These are phyloP conservation scores for Corchorus olitorius DNA, from an alignment of 345 rosid genomes.

Conservation along the genomic window DNA sequence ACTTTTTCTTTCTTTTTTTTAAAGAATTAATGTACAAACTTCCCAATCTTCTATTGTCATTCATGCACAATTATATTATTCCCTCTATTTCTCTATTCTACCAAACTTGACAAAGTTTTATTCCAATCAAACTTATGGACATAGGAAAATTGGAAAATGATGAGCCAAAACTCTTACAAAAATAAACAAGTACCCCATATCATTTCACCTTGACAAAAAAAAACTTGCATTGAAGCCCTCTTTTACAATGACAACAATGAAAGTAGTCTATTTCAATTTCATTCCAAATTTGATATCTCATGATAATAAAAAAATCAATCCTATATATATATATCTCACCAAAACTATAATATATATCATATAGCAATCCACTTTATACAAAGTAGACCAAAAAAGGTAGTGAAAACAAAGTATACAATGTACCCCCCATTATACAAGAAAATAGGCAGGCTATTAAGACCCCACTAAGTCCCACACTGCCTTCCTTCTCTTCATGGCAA, in stretches of 20 bases:
- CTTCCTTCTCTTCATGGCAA: conserved; percentile 64
- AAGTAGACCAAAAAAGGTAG: conserved; percentile 5
- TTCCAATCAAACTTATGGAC: not conserved
- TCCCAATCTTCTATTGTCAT: not conserved
- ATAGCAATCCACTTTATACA: conserved; percentile 6
- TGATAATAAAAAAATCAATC: not conserved
- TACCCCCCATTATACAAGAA: conserved; percentile 15
- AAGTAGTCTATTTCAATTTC: not conserved
- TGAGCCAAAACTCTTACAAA: not conserved
- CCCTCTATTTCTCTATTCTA: not conserved
- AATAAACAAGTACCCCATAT: not conserved
- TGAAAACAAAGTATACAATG: conserved; percentile 14
- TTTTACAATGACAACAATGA: not conserved
- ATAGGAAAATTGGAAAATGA: not conserved
- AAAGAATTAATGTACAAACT: not conserved
- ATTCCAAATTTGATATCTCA: not conserved
- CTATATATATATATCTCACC: not conserved
- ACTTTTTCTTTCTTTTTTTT: not conserved
- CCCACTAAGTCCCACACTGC: conserved; percentile 35
- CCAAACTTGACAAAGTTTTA: conserved; percentile 4
- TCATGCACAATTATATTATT: not conserved
- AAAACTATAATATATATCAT: not conserved
- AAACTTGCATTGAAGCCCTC: conserved; percentile 12
- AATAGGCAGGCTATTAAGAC: conserved; percentile 13
- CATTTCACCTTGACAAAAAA: not conserved